Evolutionary conservation across 2,329 filamentous ascomycete species (phyloP), one percentile per base, ranked within the genome.

Genomic region (Davidsoniella australis): DNA sequence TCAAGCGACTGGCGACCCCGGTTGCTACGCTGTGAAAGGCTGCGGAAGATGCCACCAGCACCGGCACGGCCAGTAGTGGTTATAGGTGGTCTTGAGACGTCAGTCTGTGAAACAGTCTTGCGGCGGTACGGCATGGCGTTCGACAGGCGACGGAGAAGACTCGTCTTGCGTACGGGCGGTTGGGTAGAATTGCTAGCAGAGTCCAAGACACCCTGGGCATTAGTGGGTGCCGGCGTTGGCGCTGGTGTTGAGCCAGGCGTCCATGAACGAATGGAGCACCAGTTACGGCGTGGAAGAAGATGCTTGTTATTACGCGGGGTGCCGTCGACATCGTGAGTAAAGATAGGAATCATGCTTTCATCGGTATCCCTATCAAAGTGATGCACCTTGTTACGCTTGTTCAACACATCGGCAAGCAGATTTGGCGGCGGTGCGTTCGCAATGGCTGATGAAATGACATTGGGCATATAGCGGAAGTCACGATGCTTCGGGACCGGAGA

Each of bases 401-500:
- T 95, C 53, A 98, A 73, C 47, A 94, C 75, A 62, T 98, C 89
- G 4, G 86, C 86, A 68, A 96, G 73, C 59, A 93, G 69, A 47
- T 91, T 84, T 0, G 88, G 82, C 16, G 88, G 85, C 4, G 93
- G 91, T 12, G 82, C 80, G 60, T 98, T 95, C 57, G 83, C 89
- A 60, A 98, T 96, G 10, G 88, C 87, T 0, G 88, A 95, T 1
- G 87, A 93, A 56, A 96, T 79, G 53, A 98, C 68, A 58, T 98
- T 98, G 4, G 87, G 85, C 82, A 98, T 98, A 61, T 98, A 98
- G 54, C 91, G 76, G 59, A 91, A 88, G 61, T 98, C 91, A 56
- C 79, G 80, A 64, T 96, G 85, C 63, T 95, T 96, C 2, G 84
- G 69, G 29, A 94, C 68, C 5, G 66, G 66, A 33, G 29, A 33